These are phyloP conservation scores for Saxophila tyrrhenica DNA, from an alignment of 495 filamentous ascomycete genomes.

Conservation along the genomic window DNA sequence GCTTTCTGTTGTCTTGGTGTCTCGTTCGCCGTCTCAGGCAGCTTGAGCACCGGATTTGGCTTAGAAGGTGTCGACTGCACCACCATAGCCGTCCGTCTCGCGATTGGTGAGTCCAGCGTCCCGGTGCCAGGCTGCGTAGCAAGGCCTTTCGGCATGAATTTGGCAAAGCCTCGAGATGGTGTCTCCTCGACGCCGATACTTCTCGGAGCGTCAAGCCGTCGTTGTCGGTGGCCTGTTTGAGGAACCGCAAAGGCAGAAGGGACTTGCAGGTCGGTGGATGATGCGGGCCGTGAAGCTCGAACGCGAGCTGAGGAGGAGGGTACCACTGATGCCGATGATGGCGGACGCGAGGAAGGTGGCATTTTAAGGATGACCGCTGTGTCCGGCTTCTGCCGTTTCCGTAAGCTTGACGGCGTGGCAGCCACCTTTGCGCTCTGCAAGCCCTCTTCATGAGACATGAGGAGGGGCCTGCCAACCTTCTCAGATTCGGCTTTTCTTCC, in stretches of 20 bases:
- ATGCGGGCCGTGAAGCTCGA: not conserved
- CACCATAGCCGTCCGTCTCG: constrained; percentile 8
- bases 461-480: constrained; percentile 21
- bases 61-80: constrained; percentile 10
- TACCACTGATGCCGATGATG: constrained; percentile 8
- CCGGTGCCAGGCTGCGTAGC: constrained; percentile 10
- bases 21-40: no score
- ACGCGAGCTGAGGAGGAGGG: constrained; percentile 25
- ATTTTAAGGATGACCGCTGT: not conserved
- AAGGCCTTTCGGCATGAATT: constrained; percentile 25
- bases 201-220: not conserved
- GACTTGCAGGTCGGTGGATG: not conserved
- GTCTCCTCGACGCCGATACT: constrained; percentile 37
- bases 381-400: no score
- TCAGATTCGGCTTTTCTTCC: constrained; percentile 19
- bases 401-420: constrained; percentile 23
- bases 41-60: not conserved
- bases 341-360: not conserved
- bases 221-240: constrained; percentile 6
- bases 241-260: constrained; percentile 8
- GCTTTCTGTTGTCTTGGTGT: no score
- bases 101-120: constrained; percentile 8
- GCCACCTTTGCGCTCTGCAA: constrained; percentile 29
- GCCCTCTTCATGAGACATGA: no score
- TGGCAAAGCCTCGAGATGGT: constrained; percentile 39